Conservation (phyloP, 352 stramenopile species). For the Phytophthora chlamydospora region DNA sequence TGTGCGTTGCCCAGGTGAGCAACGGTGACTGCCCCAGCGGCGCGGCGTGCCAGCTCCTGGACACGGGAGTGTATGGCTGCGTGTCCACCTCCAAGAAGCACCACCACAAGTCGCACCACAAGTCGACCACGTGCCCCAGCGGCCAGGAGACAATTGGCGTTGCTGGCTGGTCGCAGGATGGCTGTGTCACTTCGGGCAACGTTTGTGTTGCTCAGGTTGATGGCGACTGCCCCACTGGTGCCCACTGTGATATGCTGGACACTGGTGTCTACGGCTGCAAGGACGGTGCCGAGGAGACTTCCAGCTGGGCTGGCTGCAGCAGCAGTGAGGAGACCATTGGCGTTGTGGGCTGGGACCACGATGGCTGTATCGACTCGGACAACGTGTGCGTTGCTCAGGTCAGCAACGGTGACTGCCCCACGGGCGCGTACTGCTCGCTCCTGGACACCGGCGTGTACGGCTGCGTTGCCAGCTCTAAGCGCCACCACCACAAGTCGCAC, state of each 20-base stretch:
- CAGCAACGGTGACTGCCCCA: constrained; percentile 8
- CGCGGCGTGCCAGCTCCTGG: constrained; percentile 30
- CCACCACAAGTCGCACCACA: constrained; percentile 22
- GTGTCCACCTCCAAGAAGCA: constrained; percentile 20
- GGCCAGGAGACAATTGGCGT: constrained; percentile 29
- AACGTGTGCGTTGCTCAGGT: constrained; percentile 10
- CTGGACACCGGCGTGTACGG: constrained; percentile 35
- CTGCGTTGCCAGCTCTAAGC: constrained; percentile 24
- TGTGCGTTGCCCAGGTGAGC: constrained; percentile 34
- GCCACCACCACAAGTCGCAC: constrained; percentile 10
- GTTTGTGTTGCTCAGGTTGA: constrained; percentile 22
- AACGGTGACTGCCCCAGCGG: constrained; percentile 24
- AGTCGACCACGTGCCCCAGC: constrained; percentile 15
- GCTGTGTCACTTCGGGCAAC: constrained; percentile 15
- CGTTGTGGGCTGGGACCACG: constrained; percentile 19
- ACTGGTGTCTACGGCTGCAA: constrained; percentile 27
- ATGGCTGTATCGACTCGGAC: constrained; percentile 8
- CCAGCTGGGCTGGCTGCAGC: constrained; percentile 8
- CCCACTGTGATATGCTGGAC: constrained; percentile 24
- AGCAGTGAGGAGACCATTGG: constrained; percentile 11
- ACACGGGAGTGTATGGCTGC: constrained; percentile 43
- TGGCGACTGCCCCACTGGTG: constrained; percentile 18
- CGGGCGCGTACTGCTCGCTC: constrained; percentile 24
- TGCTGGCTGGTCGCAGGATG: constrained; percentile 11
- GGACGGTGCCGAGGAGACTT: constrained; percentile 14